Evolutionary conservation across 78 protist genomes (phyloP).

Genomic region (Dictyostelium capitatum): DNA sequence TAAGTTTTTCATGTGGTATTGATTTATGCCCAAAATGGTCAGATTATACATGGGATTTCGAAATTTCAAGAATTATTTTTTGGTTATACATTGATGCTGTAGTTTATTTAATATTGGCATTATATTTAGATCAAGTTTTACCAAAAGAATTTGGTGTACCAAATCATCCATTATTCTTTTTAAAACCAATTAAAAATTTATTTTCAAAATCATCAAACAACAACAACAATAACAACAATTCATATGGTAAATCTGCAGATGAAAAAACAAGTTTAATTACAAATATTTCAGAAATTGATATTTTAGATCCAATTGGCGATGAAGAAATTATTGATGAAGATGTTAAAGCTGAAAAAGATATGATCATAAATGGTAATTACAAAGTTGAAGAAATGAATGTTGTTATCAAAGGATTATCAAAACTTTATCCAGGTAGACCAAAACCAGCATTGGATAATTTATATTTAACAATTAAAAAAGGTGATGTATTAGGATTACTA

Average conservation of each 20-base stretch:
- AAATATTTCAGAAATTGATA: background rate
- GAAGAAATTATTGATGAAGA: slow-evolving; percentile 43
- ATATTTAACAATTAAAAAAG: slow-evolving; percentile 55
- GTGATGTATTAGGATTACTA: slow-evolving; percentile 92
- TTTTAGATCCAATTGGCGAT: background rate
- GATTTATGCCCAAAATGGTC: slow-evolving; percentile 51
- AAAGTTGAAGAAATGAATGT: background rate
- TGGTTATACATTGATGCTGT: slow-evolving; percentile 80
- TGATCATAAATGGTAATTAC: background rate
- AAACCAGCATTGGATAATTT: slow-evolving; percentile 72
- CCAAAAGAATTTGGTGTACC: slow-evolving; percentile 86
- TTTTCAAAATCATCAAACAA: background rate
- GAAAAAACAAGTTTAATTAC: background rate
- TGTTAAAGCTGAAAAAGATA: slow-evolving; percentile 17
- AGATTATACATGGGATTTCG: slow-evolving; percentile 43
- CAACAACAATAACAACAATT: background rate
- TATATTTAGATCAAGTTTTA: slow-evolving; percentile 87
- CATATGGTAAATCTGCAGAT: background rate
- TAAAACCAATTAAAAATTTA: slow-evolving; percentile 24
- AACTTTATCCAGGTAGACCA: slow-evolving; percentile 44
- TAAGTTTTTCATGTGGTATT: slow-evolving; percentile 62
- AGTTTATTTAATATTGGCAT: slow-evolving; percentile 64
- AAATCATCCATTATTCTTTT: slow-evolving; percentile 77
- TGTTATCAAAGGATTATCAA: slow-evolving; percentile 7
- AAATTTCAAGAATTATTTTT: slow-evolving; percentile 34